These are phyloP conservation scores for Aspergillus nidulans DNA, from an alignment of 495 filamentous ascomycete genomes.

Conservation along the genomic window DNA sequence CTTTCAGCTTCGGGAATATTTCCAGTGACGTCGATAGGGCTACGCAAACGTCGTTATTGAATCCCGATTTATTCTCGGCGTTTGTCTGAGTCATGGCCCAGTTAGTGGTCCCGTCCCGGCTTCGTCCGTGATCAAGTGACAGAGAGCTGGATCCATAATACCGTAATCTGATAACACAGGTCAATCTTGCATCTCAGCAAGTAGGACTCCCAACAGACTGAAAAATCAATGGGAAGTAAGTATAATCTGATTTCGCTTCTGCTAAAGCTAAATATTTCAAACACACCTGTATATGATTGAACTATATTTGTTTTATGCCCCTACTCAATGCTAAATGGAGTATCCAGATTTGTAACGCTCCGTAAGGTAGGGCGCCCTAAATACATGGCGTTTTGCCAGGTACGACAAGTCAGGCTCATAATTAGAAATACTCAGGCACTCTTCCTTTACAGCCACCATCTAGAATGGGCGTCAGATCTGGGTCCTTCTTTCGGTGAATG, in stretches of 20 bases:
- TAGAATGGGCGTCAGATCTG: neutral
- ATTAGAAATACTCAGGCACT: neutral
- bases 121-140: constrained; percentile 10
- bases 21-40: neutral
- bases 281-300: neutral
- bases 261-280: neutral
- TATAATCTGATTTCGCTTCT: constrained; percentile 14
- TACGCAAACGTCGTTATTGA: neutral
- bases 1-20: neutral
- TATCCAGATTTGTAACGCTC: neutral
- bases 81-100: constrained; percentile 5
- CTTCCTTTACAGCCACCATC: neutral
- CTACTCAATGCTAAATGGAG: neutral
- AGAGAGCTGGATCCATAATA: neutral
- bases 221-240: constrained; percentile 16
- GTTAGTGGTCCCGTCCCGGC: constrained; percentile 2
- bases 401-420: neutral
- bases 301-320: neutral
- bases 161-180: constrained; percentile 6
- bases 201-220: neutral
- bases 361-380: neutral
- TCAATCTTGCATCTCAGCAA: neutral
- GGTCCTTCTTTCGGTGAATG: constrained; percentile 1
- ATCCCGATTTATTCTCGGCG: constrained; percentile 12
- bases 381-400: neutral